Conservation (phyloP, 2,329 filamentous ascomycete genomes). For the Cladosporium sphaerospermum region DNA sequence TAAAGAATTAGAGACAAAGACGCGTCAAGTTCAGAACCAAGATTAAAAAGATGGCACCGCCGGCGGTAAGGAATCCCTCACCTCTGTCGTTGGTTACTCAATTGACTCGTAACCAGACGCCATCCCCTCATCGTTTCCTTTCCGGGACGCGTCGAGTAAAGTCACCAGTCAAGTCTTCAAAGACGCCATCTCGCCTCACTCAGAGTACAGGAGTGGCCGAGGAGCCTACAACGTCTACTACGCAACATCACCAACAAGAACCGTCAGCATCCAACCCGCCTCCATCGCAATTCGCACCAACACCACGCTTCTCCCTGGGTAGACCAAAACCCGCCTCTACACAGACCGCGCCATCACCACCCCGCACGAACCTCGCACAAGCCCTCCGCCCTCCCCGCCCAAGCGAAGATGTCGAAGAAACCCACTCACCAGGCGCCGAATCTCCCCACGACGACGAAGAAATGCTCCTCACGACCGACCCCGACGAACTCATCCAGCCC, state of each 20-base stretch:
- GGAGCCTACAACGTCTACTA: not conserved
- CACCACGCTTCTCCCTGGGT: slow-evolving; percentile 21
- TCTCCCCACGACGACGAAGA: slow-evolving; percentile 22
- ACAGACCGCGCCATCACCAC: slow-evolving; percentile 9
- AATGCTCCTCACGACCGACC: slow-evolving; percentile 21
- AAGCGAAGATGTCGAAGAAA: slow-evolving; percentile 24
- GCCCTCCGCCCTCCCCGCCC: slow-evolving; percentile 14
- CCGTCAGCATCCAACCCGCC: not conserved
- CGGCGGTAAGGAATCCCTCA: too few species aligned
- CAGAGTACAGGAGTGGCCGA: slow-evolving; percentile 12
- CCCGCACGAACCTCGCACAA: slow-evolving; percentile 13
- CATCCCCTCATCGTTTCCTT: slow-evolving; percentile 26
- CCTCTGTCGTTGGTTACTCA: too few species aligned
- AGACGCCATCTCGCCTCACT: slow-evolving; percentile 9
- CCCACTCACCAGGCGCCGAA: slow-evolving; percentile 8
- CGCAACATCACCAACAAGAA: not conserved
- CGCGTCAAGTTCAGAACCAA: too few species aligned
- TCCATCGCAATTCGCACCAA: slow-evolving; percentile 21
- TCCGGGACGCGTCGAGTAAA: slow-evolving; percentile 13
- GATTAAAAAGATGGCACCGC: too few species aligned
- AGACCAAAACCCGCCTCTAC: slow-evolving; percentile 5
- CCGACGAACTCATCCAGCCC: not conserved
- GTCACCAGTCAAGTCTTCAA: slow-evolving; percentile 16
- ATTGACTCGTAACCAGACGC: slow-evolving; percentile 14
- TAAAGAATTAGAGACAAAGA: too few species aligned